Conservation (phyloP, 768 basidiomycete species). For the Boletus huronensis region DNA sequence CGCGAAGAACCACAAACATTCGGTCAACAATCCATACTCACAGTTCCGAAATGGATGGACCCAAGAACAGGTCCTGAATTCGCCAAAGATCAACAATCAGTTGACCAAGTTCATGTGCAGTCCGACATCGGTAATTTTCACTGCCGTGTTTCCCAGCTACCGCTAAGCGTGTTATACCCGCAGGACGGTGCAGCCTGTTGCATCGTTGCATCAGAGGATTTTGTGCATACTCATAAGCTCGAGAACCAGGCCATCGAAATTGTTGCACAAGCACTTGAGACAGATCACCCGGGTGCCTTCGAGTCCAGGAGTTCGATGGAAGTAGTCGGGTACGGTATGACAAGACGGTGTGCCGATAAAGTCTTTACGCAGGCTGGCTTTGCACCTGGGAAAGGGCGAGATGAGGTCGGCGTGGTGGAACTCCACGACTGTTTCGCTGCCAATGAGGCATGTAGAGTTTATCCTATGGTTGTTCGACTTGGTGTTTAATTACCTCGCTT, state of each 20-base stretch:
- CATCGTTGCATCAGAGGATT: slow-evolving; percentile 74
- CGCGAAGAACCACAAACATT: slow-evolving; percentile 82
- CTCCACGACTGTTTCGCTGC: slow-evolving; percentile 85
- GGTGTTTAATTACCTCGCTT: background rate
- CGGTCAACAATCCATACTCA: slow-evolving; percentile 78
- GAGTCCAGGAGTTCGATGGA: slow-evolving; percentile 73
- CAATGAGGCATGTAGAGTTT: slow-evolving; percentile 54
- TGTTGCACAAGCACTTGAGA: slow-evolving; percentile 59
- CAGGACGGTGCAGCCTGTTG: slow-evolving; percentile 77
- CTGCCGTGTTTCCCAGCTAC: no score
- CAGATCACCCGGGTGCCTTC: slow-evolving; percentile 63
- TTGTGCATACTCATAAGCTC: slow-evolving; percentile 65
- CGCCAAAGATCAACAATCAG: slow-evolving; percentile 67
- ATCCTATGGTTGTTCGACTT: background rate
- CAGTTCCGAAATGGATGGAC: slow-evolving; percentile 82
- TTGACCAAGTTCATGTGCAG: slow-evolving; percentile 86
- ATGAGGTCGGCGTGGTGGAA: slow-evolving; percentile 81
- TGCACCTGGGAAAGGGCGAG: slow-evolving; percentile 53
- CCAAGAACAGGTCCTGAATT: slow-evolving; percentile 61
- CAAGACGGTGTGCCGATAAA: slow-evolving; percentile 61
- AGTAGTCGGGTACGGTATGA: slow-evolving; percentile 77
- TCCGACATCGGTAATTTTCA: slow-evolving; percentile 61
- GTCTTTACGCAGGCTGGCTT: slow-evolving; percentile 74
- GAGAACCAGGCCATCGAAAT: slow-evolving; percentile 90
- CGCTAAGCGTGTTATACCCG: background rate